phyloP scores from a whole-genome alignment of 208 protist species.

The Crithidia sp. region DNA sequence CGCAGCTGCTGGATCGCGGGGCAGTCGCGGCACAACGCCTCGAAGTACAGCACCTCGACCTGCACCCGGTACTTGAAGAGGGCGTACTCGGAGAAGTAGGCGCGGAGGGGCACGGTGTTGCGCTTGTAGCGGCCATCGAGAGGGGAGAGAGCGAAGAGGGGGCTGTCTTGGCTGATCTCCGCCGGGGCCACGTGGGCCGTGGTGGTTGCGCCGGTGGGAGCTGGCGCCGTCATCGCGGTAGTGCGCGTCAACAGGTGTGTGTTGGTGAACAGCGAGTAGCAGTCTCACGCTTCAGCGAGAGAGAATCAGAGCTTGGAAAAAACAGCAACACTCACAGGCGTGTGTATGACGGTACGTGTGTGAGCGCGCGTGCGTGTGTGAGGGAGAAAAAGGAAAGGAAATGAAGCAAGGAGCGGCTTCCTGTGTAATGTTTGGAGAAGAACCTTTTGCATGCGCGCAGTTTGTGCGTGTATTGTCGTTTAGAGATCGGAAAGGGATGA shows the following conservation, averaged over 20 bases:
- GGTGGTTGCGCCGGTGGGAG: constrained; percentile 1
- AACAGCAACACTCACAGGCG: no score
- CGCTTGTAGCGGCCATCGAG: constrained; percentile 95
- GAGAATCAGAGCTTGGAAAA: no score
- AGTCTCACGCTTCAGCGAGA: no score
- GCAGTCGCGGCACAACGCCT: constrained; percentile 74
- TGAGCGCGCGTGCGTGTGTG: background rate
- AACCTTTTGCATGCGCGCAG: no score
- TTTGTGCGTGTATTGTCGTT: no score
- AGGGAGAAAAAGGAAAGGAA: background rate
- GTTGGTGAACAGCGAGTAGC: no score
- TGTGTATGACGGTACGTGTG: no score
- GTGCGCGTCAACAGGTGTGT: no score
- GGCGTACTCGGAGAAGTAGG: constrained; percentile 94
- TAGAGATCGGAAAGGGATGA: no score
- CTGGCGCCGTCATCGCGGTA: background rate
- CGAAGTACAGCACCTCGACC: constrained; percentile 94
- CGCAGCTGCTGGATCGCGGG: constrained; percentile 59
- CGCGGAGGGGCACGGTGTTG: constrained; percentile 58
- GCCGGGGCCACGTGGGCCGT: constrained; percentile 33
- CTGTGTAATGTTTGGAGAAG: background rate
- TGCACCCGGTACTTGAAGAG: constrained; percentile 92
- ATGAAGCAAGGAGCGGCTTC: background rate
- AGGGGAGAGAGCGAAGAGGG: constrained; percentile 91
- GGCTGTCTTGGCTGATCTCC: constrained; percentile 44